These are phyloP conservation scores for Rhodamnia rubescens DNA, from an alignment of 345 rosid genomes.

Conservation along the genomic window DNA sequence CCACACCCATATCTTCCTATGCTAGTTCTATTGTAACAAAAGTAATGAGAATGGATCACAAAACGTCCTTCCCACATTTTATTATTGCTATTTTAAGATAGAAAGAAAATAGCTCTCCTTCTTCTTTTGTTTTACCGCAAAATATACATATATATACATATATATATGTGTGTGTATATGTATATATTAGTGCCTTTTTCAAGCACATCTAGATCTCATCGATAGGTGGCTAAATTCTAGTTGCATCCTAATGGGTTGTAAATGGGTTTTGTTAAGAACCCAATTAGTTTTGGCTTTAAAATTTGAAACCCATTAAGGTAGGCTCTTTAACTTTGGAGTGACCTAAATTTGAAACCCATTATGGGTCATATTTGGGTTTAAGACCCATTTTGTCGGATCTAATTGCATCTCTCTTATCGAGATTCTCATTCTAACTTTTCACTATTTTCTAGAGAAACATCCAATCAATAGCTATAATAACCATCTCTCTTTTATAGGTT, in stretches of 20 bases:
- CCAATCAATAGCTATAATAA: background rate
- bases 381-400: background rate
- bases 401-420: background rate
- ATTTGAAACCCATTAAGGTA: too few species aligned
- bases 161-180: too few species aligned
- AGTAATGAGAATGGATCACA: background rate
- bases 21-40: background rate
- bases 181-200: background rate
- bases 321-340: too few species aligned
- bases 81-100: background rate
- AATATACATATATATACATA: background rate
- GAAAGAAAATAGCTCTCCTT: background rate
- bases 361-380: too few species aligned
- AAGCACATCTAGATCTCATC: background rate
- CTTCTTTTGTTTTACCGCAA: background rate
- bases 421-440: background rate
- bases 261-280: too few species aligned
- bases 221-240: background rate
- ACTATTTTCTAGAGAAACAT: background rate
- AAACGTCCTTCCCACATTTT: background rate
- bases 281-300: too few species aligned
- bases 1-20: background rate
- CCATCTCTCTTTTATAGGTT: background rate
- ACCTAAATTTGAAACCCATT: too few species aligned
- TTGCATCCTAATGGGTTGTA: background rate